Evolutionary conservation across 2,329 filamentous ascomycete species (phyloP), one percentile per base, ranked within the genome.

Genomic region (Aspergillus hiratsukae): DNA sequence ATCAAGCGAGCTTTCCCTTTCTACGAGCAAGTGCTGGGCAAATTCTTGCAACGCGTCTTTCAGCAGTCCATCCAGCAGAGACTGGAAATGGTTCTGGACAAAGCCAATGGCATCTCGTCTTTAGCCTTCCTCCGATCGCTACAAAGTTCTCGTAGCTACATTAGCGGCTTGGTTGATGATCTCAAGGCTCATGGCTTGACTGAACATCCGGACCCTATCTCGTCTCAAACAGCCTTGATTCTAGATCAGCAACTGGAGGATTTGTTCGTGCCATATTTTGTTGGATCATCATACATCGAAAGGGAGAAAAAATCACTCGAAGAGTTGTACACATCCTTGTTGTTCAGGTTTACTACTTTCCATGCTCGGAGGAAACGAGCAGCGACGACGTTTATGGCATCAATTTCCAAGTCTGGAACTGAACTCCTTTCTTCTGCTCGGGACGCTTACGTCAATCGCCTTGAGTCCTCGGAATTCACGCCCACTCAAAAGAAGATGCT

Each of bases 1-100:
- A 97, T 99, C 72, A 96, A 94, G 73, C 86, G 91, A 52, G 93
- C 94, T 0, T 99, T 99, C 69, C 94, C 94, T 0, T 97, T 92
- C 72, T 93, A 96, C 65, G 94, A 99, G 66, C 92, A 93, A 58
- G 94, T 99, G 1, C 78, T 99, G 51, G 87, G 87, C 61, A 93
- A 93, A 66, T 99, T 99, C 66, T 82, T 99, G 52, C 94, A 99
- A 74, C 84, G 94, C 63, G 88, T 99, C 10, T 99, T 99, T 69
- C 94, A 99, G 70, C 94, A 99, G 74, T 97, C 93, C 1, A 92
- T 99, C 60, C 95, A 99, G 74, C 93, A 97, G 72, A 85, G 93
- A 14, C 81, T 99, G 9, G 94, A 99, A 71, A 90, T 96, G 85
- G 92, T 99, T 3, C 79, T 99, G 49, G 92, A 96, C 65, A 97